A percentile compares a stretch with the other conserved stretches of the same genome.
These are phyloP conservation scores for Sarocladiaceae sp. DNA, from an alignment of 2,329 filamentous ascomycete genomes.

Conservation along the genomic window DNA sequence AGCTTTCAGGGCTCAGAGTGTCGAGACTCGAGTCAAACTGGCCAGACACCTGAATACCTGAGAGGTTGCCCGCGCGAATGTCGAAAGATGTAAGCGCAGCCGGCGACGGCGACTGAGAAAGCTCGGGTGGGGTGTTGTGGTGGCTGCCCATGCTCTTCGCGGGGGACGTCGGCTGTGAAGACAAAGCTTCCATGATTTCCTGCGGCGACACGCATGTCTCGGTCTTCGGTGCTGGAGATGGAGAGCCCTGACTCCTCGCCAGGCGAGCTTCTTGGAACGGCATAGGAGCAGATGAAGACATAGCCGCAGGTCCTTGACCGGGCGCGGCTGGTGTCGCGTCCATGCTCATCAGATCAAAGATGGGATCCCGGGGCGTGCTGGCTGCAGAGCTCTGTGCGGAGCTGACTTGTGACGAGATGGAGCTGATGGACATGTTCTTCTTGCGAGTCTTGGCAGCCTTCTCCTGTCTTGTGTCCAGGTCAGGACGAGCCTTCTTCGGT, in stretches of 20 bases:
- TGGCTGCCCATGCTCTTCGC: slow-evolving; percentile 47
- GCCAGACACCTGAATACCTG: not conserved
- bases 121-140: slow-evolving; percentile 54
- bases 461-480: slow-evolving; percentile 41
- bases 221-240: slow-evolving; percentile 18
- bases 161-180: slow-evolving; percentile 40
- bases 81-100: slow-evolving; percentile 44
- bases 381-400: slow-evolving; percentile 53
- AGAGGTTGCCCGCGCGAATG: not conserved
- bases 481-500: slow-evolving; percentile 58
- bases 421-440: slow-evolving; percentile 46
- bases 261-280: slow-evolving; percentile 19
- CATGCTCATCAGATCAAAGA: slow-evolving; percentile 45
- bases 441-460: slow-evolving; percentile 46
- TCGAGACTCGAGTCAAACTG: not conserved
- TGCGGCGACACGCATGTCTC: slow-evolving; percentile 45
- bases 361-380: slow-evolving; percentile 46
- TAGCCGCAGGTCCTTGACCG: slow-evolving; percentile 14
- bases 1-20: slow-evolving; percentile 7
- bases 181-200: slow-evolving; percentile 33
- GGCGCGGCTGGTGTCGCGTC: slow-evolving; percentile 18
- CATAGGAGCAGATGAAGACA: slow-evolving; percentile 43
- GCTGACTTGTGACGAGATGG: slow-evolving; percentile 50
- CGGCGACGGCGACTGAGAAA: slow-evolving; percentile 58
- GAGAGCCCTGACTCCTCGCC: not conserved